Conservation (phyloP, 106 monocot species). For the Narthecium ossifragum region DNA sequence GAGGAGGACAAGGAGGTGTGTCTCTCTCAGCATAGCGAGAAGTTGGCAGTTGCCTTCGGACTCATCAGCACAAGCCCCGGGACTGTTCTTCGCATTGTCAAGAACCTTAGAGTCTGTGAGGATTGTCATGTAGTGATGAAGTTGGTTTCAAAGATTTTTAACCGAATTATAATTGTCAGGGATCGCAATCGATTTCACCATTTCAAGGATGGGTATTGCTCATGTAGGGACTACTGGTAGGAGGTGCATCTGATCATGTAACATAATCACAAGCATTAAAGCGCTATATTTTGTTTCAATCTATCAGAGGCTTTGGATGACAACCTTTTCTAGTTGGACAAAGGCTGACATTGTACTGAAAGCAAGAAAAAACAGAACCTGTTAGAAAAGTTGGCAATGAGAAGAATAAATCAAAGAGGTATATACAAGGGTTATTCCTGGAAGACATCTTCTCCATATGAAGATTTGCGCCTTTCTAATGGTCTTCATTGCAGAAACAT, state of each 20-base stretch:
- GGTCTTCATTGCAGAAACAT: not conserved
- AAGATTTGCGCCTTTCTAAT: not conserved
- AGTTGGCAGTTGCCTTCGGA: constrained; percentile 59
- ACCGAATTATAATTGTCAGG: constrained; percentile 38
- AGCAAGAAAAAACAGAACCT: too few relatives aligned
- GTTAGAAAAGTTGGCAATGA: not conserved
- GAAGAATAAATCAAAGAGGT: not conserved
- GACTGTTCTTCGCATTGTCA: constrained; percentile 32
- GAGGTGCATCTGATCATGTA: not conserved
- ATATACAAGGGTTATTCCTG: not conserved
- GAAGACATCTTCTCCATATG: not conserved
- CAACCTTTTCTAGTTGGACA: not conserved
- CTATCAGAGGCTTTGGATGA: not conserved
- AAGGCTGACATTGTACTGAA: too few relatives aligned
- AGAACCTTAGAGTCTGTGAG: constrained; percentile 64
- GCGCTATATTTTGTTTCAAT: not conserved
- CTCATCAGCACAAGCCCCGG: constrained; percentile 40
- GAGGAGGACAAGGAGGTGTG: constrained; percentile 55
- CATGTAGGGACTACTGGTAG: constrained; percentile 74
- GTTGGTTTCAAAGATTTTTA: constrained; percentile 42
- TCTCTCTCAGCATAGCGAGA: constrained; percentile 58
- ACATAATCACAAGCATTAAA: not conserved
- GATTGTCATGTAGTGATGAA: constrained; percentile 73
- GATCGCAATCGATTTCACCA: constrained; percentile 63
- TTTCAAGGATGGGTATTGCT: constrained; percentile 52